Evolutionary conservation across 306 rosid genomes (phyloP).

Genomic region (Fragaria vesca): DNA sequence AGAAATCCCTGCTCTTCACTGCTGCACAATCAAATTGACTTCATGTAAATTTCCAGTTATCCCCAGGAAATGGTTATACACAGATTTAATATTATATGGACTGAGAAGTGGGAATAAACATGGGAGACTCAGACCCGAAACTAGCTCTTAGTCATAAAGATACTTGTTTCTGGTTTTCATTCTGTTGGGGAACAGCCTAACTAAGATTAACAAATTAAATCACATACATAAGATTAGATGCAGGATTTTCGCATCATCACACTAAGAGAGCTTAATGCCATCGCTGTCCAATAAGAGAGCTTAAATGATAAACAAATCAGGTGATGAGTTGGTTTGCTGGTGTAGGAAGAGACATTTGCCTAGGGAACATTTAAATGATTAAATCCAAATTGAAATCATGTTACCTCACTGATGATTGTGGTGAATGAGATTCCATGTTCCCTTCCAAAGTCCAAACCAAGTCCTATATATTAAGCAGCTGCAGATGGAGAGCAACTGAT

Average conservation of each 20-base stretch:
- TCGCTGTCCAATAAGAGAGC: not conserved
- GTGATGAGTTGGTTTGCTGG: constrained; percentile 28
- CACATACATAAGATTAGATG: not conserved
- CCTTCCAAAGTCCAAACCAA: not conserved
- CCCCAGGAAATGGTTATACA: not conserved
- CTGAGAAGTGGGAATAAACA: not conserved
- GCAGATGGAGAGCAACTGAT: not conserved
- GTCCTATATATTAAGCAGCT: not conserved
- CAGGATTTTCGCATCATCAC: not conserved
- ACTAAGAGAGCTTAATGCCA: not conserved
- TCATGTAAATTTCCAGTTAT: not conserved
- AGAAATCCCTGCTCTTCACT: not conserved
- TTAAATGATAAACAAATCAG: too few species aligned
- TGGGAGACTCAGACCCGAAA: not conserved
- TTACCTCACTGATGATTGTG: constrained; percentile 10
- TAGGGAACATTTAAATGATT: not conserved
- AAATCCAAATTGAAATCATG: constrained; percentile 27
- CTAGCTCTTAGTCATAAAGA: not conserved
- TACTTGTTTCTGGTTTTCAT: not conserved
- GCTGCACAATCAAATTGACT: not conserved
- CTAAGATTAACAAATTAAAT: not conserved
- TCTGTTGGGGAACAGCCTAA: not conserved
- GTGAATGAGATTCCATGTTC: constrained; percentile 31
- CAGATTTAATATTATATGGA: not conserved
- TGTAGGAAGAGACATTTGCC: constrained; percentile 24